Conservation (phyloP, 2,329 filamentous ascomycete genomes). For the Epichloe bromicola region DNA sequence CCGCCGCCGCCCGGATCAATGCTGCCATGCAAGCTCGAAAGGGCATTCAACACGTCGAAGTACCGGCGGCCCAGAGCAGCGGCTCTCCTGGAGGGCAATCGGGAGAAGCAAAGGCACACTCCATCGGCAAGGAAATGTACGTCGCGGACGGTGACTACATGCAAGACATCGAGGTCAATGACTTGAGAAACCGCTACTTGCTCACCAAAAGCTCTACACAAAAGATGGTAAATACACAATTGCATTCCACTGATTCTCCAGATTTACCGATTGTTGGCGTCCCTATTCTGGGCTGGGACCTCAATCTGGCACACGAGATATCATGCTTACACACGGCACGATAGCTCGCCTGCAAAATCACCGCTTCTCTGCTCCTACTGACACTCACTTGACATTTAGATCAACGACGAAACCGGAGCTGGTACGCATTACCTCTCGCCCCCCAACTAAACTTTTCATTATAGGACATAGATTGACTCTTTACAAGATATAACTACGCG, state of each 20-base stretch:
- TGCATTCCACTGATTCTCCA: constrained; percentile 23
- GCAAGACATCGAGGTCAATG: constrained; percentile 98
- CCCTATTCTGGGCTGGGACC: neutral
- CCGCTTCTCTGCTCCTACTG: constrained; percentile 82
- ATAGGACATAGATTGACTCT: constrained; percentile 39
- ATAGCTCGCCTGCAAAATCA: constrained; percentile 44
- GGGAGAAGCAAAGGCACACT: constrained; percentile 5
- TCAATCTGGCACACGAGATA: constrained; percentile 28
- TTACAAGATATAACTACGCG: constrained; percentile 88
- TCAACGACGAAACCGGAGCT: constrained; percentile 98
- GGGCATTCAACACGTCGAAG: constrained; percentile 80
- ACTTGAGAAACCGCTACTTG: constrained; percentile 89
- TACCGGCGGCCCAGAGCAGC: constrained; percentile 54
- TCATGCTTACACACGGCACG: constrained; percentile 61
- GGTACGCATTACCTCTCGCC: constrained; percentile 59
- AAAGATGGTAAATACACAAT: constrained; percentile 90
- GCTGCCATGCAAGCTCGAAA: constrained; percentile 75
- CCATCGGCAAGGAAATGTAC: constrained; percentile 53
- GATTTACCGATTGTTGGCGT: constrained; percentile 21
- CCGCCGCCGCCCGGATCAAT: constrained; percentile 79
- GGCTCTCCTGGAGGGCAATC: constrained; percentile 1
- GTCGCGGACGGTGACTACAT: constrained; percentile 96
- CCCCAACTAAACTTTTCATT: constrained; percentile 8
- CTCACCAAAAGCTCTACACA: constrained; percentile 95
- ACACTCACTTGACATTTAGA: constrained; percentile 85